Percentiles rank a stretch among this genome's conserved stretches.
Conservation (phyloP, 1,284 basidiomycete species). For the Puccinia triticina region DNA sequence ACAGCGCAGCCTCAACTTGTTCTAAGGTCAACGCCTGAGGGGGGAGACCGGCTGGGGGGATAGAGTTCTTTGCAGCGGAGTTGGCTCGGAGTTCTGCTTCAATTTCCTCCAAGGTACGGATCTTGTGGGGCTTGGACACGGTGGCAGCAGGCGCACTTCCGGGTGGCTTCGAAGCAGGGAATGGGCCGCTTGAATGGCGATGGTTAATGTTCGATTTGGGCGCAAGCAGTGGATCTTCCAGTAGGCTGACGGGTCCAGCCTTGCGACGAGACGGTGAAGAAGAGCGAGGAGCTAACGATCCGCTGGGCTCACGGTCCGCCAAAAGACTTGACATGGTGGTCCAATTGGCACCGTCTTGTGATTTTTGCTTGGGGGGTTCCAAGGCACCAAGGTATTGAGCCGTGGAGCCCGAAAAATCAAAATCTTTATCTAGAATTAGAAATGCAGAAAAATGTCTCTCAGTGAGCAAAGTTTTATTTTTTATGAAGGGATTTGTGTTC, state of each 20-base stretch:
- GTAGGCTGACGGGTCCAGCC: constrained; percentile 37
- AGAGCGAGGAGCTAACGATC: constrained; percentile 16
- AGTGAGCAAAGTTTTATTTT: neutral
- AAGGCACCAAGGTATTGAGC: constrained; percentile 47
- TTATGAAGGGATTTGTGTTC: neutral
- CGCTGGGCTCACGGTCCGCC: constrained; percentile 7
- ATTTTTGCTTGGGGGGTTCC: constrained; percentile 9
- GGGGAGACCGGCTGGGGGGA: constrained; percentile 36
- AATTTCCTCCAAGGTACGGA: constrained; percentile 60
- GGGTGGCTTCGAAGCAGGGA: constrained; percentile 7
- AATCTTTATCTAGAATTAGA: constrained; percentile 41
- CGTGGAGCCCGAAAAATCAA: constrained; percentile 52
- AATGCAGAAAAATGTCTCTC: neutral
- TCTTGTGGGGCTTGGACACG: constrained; percentile 47
- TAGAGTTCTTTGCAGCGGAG: constrained; percentile 60
- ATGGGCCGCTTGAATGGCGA: constrained; percentile 3
- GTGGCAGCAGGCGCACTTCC: constrained; percentile 25
- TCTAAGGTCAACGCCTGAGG: constrained; percentile 74
- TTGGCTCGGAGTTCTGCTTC: constrained; percentile 60
- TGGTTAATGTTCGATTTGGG: constrained; percentile 23
- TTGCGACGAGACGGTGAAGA: neutral
- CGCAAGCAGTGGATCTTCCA: constrained; percentile 49
- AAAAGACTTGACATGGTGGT: constrained; percentile 40
- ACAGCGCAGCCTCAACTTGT: constrained; percentile 92
- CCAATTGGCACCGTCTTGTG: constrained; percentile 23